Conservation (phyloP, 176 grass and related monocot genomes). For the Oryza glaberrima region DNA sequence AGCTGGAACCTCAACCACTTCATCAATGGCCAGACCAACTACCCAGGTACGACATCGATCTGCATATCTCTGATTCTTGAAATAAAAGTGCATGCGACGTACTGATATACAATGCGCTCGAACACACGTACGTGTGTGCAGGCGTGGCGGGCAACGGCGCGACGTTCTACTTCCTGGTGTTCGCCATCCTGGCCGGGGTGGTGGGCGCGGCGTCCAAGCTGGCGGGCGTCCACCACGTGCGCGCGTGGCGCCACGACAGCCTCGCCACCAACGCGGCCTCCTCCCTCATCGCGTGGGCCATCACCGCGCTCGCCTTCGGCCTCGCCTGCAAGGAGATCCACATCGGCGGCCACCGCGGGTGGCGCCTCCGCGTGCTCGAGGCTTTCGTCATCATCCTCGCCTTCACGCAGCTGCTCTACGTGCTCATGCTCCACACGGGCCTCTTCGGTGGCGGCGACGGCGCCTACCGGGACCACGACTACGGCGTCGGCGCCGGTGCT, state of each 20-base stretch:
- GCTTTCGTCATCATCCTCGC: slow-evolving; percentile 79
- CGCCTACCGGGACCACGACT: slow-evolving; percentile 66
- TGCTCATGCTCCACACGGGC: slow-evolving; percentile 70
- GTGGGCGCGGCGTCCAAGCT: slow-evolving; percentile 63
- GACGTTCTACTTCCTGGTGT: slow-evolving; percentile 82
- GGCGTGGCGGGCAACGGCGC: slow-evolving; percentile 74
- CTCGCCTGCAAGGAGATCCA: slow-evolving; percentile 81
- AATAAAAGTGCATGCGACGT: too few species aligned
- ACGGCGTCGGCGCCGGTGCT: slow-evolving; percentile 41
- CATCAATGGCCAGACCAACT: slow-evolving; percentile 71
- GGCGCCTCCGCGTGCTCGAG: slow-evolving; percentile 74
- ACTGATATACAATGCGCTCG: neutral
- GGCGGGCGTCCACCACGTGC: slow-evolving; percentile 62
- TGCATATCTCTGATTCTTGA: too few species aligned
- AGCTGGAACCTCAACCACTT: slow-evolving; percentile 90
- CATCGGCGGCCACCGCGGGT: slow-evolving; percentile 57
- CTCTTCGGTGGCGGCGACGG: slow-evolving; percentile 59
- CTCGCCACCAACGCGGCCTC: slow-evolving; percentile 59
- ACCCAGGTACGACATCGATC: slow-evolving; percentile 26
- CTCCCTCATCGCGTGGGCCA: slow-evolving; percentile 61
- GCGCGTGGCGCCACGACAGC: slow-evolving; percentile 61
- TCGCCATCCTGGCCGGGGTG: slow-evolving; percentile 74
- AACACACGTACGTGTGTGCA: neutral
- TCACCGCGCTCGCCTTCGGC: slow-evolving; percentile 78
- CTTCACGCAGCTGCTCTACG: slow-evolving; percentile 86